Base-by-base conservation (phyloP, 768 basidiomycete species). In the Leccinum pellstonianum region DNA sequence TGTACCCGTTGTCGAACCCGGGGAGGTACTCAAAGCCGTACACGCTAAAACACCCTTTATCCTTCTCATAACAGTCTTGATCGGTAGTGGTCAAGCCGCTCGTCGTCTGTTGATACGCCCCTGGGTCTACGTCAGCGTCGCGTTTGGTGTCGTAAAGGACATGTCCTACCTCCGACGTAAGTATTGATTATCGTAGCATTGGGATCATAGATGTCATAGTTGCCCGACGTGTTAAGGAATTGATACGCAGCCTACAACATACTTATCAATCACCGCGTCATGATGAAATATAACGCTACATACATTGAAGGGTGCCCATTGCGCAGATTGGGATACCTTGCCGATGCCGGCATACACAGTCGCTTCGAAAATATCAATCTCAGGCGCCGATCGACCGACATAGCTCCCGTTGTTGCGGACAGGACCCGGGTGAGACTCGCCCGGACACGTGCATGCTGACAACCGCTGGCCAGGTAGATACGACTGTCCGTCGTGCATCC, bases 341-440 rank as follows among this genome's bases (percentile, higher is more conserved):
- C 72, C 72, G 6, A 70, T 12, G 21, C 65, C 70, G 53, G 0
- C 1, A 57, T 73, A 73, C 48, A 73, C 68, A 2, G 71, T 73
- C 3, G 84, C 84, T 63, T 86, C 85, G 58, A 86, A 77, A 47
- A 86, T 72, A 65, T 86, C 85, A 41, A 86, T 84, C 65, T 86
- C 85, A 7, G 85, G 85, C 19, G 85, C 84, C 3, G 78, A 70
- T 21, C 85, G 70, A 1, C 84, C 85, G 2, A 79, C 77, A 60
- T 79, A 85, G 3, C 71, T 72, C 14, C 84, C 84, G 56, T 85
- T 69, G 64, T 75, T 25, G 31, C 73, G 75, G 12, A 78, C 66
- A 5, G 85, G 85, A 12, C 85, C 85, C 2, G 85, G 85, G 69
- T 86, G 85, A 1, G 78, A 74, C 62, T 87, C 86, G 19, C 78